Base-by-base conservation (phyloP, 192 early-diverging fungal genomes). In the Backusella liffmaniae region DNA sequence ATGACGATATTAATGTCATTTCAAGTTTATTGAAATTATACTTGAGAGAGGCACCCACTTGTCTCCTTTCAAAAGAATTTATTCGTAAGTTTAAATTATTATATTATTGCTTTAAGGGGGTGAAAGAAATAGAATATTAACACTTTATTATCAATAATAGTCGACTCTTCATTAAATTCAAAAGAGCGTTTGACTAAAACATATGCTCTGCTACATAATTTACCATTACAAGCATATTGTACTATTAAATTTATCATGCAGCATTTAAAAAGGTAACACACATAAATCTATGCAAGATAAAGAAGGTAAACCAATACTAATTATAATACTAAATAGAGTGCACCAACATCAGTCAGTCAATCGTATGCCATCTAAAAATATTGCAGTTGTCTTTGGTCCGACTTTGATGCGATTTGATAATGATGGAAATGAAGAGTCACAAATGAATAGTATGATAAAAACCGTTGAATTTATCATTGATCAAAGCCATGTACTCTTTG, bases 351-450 rank as follows among this genome's bases (percentile, higher is more conserved):
- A 39, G 3, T 36, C 70, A 26, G 80, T 86, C 18, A 99, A 99
- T 85, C 88, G 93, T 66, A 99, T 99, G 97, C 90, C 88, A 1
- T 79, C 95, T 41, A 94, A 94, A 77, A 99, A 98, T 70, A 76
- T 99, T 51, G 90, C 94, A 13, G 95, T 97, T 23, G 94, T 99
- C 37, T 97, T 99, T 91, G 96, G 93, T 1, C 95, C 95, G 12
- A 96, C 93, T 10, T 77, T 99, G 32, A 83, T 94, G 85, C 86
- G 89, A 34, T 88, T 88, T 81, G 79, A 82, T 10, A 83, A 90
- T 68, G 76, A 88, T 26, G 83, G 80, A 16, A 80, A 76, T 15
- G 92, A 93, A 74, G 86, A 93, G 76, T 67, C 86, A 10, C 90
- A 94, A 34, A 94, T 93, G 92, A 86, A 85, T 2, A 83, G 83